phyloP scores from a whole-genome alignment of 2,329 filamentous ascomycete genomes.

The Chalaropsis ovoidea region DNA sequence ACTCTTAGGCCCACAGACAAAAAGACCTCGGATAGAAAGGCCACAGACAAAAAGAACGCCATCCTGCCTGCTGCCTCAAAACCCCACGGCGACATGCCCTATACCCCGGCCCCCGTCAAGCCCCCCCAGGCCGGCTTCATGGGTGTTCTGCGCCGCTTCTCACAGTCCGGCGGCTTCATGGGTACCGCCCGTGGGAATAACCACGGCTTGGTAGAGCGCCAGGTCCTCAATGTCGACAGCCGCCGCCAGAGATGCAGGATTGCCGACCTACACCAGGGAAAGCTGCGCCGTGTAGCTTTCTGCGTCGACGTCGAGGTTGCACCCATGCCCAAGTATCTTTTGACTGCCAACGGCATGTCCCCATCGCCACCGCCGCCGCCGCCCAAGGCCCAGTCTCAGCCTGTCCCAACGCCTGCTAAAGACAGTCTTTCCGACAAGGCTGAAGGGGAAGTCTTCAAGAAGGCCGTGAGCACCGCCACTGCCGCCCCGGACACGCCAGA shows the following conservation, averaged over 20 bases:
- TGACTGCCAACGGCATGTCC: conserved; percentile 40
- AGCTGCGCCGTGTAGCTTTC: conserved; percentile 80
- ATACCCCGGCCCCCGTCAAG: conserved; percentile 65
- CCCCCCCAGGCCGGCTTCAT: conserved; percentile 60
- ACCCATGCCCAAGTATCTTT: conserved; percentile 65
- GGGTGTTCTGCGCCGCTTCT: conserved; percentile 71
- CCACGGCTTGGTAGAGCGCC: conserved; percentile 68
- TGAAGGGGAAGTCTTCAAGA: conserved; percentile 22
- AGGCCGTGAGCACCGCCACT: not conserved
- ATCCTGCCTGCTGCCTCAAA: conserved; percentile 49
- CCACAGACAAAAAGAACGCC: conserved; percentile 42
- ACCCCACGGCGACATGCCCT: conserved; percentile 52
- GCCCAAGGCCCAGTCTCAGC: not conserved
- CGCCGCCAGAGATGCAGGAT: conserved; percentile 70
- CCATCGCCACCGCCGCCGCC: not conserved
- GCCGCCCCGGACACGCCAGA: not conserved
- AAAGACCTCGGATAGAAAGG: not conserved
- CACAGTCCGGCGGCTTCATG: conserved; percentile 50
- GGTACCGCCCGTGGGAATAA: conserved; percentile 39
- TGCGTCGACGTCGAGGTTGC: conserved; percentile 97
- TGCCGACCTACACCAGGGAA: conserved; percentile 66
- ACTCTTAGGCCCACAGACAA: conserved; percentile 30
- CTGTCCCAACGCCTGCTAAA: conserved; percentile 6
- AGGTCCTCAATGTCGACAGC: conserved; percentile 73
- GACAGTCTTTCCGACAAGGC: conserved; percentile 20